Base-by-base conservation (phyloP, 1,284 basidiomycete genomes). In the Ustilago lituana region DNA sequence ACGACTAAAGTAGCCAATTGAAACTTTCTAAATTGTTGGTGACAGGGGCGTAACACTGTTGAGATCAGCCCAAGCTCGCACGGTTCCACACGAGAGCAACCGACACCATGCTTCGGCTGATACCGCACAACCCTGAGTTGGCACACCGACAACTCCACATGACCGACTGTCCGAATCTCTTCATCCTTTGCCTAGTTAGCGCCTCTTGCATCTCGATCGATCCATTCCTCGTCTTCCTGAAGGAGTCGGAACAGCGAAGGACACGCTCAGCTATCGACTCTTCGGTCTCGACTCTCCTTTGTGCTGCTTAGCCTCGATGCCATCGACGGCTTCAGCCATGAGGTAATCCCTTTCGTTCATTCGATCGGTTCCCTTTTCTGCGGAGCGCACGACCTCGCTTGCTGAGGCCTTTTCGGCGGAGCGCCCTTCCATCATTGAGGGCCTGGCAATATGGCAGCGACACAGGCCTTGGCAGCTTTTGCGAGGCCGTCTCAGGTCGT, bases 401-500 rank as follows among this genome's bases (percentile, higher is more conserved):
- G 7, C n/a, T n/a, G n/a, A n/a, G n/a, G n/a, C n/a, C n/a, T n/a
- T n/a, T n/a, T n/a, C 29, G n/a, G 38, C 33, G 35, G 20, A 15
- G 23, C 20, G 17, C 32, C n/a, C n/a, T n/a, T n/a, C n/a, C n/a
- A n/a, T n/a, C n/a, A n/a, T n/a, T n/a, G n/a, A 12, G 3, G 7
- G 4, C n/a, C 29, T 45, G 20, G 15, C 43, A 7, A 7, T 12
- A 64, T 58, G 55, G 10, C 37, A n/a, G 39, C 51, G 2, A 45
- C 23, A 19, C 31, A 38, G 38, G 37, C 56, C 35, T 32, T 49
- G 4, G 45, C 56, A 23, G 22, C 27, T 4, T 59, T 52, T 20
- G 10, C 43, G 20, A 40, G 39, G 17, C 56, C 56, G 15, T 40
- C 43, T 15, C 62, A 65, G 27, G 62, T 65, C 24, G 44, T 65